phyloP scores from a whole-genome alignment of 331 rosid genomes.

The Erythrophleum ivorense region DNA sequence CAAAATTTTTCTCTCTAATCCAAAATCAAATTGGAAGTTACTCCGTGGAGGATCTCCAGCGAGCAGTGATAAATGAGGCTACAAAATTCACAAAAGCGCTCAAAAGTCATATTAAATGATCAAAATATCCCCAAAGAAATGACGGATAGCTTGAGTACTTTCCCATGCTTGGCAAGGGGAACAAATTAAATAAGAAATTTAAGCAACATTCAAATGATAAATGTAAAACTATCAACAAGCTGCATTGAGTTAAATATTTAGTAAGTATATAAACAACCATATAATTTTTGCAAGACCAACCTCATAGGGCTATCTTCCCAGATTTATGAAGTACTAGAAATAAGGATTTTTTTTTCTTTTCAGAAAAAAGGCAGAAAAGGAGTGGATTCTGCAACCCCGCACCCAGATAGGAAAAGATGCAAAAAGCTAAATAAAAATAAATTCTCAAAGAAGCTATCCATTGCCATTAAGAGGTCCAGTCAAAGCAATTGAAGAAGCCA shows the following conservation, averaged over 20 bases:
- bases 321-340: neutral
- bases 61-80: conserved; percentile 76
- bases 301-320: neutral
- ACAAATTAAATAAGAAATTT: conserved; percentile 20
- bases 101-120: neutral
- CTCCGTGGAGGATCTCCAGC: conserved; percentile 79
- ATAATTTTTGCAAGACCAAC: neutral
- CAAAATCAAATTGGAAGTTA: conserved; percentile 86
- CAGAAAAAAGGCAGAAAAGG: neutral
- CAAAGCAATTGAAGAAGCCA: neutral
- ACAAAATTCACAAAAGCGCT: conserved; percentile 34
- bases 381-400: neutral
- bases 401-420: neutral
- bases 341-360: neutral
- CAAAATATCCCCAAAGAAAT: conserved; percentile 3
- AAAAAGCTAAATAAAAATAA: neutral
- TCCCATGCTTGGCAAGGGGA: conserved; percentile 19
- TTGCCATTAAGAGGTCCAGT: neutral
- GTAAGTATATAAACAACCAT: conserved; percentile 21
- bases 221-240: neutral
- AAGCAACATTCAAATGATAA: conserved; percentile 12
- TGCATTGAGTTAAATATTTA: neutral
- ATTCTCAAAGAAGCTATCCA: neutral
- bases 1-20: conserved; percentile 75
- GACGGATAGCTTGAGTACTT: conserved; percentile 24